phyloP scores from a whole-genome alignment of 345 rosid genomes.

The Euphorbia peplus region DNA sequence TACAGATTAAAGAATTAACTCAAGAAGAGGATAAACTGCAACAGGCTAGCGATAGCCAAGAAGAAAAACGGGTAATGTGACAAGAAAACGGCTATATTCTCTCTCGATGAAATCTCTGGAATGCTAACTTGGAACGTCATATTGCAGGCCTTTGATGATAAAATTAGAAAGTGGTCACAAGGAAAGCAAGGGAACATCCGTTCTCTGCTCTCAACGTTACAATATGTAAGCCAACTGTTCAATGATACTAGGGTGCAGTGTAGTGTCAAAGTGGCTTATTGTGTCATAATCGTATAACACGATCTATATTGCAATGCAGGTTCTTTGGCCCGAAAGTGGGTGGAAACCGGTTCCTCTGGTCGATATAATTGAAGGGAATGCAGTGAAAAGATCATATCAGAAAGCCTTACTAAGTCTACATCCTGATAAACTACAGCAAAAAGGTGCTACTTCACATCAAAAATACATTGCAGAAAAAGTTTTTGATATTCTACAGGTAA shows the following conservation, averaged over 20 bases:
- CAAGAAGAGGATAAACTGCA: slow-evolving; percentile 36
- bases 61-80: slow-evolving; percentile 46
- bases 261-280: no score
- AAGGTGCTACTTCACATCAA: slow-evolving; percentile 63
- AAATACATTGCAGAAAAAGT: slow-evolving; percentile 74
- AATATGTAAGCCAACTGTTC: slow-evolving; percentile 46
- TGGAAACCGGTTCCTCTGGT: slow-evolving; percentile 90
- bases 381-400: slow-evolving; percentile 83
- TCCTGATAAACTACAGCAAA: slow-evolving; percentile 94
- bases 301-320: slow-evolving; percentile 48
- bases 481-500: slow-evolving; percentile 83
- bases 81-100: background rate
- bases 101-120: slow-evolving; percentile 1
- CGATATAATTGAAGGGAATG: slow-evolving; percentile 77
- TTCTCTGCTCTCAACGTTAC: slow-evolving; percentile 84
- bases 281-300: no score
- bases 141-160: slow-evolving; percentile 56
- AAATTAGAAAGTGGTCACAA: slow-evolving; percentile 66
- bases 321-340: slow-evolving; percentile 84
- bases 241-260: background rate
- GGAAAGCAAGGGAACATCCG: slow-evolving; percentile 91
- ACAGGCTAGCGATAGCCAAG: slow-evolving; percentile 29
- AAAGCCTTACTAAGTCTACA: slow-evolving; percentile 82
- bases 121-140: slow-evolving; percentile 10
- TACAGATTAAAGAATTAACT: slow-evolving; percentile 57